Evolutionary conservation across 192 early-diverging fungal species (phyloP), one percentile per base, ranked within the genome.

Genomic region (Coemansia erecta): DNA sequence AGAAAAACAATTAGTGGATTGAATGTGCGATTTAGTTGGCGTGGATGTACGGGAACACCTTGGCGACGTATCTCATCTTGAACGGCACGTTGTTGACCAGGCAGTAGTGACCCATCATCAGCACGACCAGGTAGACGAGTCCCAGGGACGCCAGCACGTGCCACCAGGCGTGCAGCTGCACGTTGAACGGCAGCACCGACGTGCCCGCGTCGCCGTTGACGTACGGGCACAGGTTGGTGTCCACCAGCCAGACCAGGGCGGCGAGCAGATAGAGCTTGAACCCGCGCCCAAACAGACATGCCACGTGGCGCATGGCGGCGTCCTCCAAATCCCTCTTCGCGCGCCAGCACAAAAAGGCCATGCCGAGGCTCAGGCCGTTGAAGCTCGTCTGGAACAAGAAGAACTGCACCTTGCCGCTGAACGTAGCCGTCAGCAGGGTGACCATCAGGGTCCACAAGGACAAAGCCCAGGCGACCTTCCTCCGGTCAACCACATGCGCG

Each of bases 151-250:
- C 84, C 31, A 87, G 60, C 0, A 83, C 68, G 47, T 87, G 85
- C 85, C 85, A 87, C 81, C 82, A 81, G 9, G 85, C 85, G 53
- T 87, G 85, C 9, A 87, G 68, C 62, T 87, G 71, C 66, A 76
- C 23, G 64, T 85, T 84, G 60, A 73, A 65, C 3, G 81, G 77
- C 48, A 87, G 26, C 6, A 76, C 57, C 3, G 76, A 79, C 43
- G 45, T 31, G 0, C 41, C 8, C 41, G 73, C 49, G 52, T 72
- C 66, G 24, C 70, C 71, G 26, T 85, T 77, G 53, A 87, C 68
- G 14, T 65, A 62, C 6, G 55, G 12, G 63, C 80, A 81, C 37
- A 73, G 61, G 31, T 77, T 77, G 9, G 80, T 81, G 45, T 81
- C 80, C 0, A 58, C 60, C 23, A 73, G 60, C 80, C 80, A 81